These are phyloP conservation scores for Rhododendron ovatum DNA, from an alignment of 148 eudicot species.

Conservation along the genomic window DNA sequence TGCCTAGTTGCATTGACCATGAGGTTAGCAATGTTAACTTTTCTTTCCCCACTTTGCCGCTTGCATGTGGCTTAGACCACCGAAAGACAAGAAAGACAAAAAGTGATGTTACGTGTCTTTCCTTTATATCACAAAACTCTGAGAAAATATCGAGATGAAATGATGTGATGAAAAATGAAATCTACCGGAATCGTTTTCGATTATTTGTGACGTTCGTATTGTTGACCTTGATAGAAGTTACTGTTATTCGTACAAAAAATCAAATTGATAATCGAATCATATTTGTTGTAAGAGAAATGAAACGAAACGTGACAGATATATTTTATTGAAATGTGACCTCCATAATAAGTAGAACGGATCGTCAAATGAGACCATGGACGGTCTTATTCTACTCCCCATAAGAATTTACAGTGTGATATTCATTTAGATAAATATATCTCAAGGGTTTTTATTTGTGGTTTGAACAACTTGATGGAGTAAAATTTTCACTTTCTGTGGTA, in stretches of 20 bases:
- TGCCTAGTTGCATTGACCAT: background rate
- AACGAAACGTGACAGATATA: too few relatives aligned
- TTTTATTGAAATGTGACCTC: background rate
- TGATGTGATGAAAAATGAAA: background rate
- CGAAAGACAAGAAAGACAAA: background rate
- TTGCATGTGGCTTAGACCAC: background rate
- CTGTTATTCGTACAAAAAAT: background rate
- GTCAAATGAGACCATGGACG: background rate
- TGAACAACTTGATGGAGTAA: too few relatives aligned
- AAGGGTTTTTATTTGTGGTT: background rate
- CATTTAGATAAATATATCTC: background rate
- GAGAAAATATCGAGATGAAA: background rate
- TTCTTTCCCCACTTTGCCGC: background rate
- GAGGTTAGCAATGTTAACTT: background rate
- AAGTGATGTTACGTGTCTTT: background rate
- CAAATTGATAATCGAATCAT: background rate
- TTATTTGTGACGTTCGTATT: background rate
- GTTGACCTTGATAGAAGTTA: background rate
- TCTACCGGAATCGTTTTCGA: background rate
- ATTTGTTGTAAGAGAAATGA: background rate
- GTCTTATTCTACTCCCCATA: background rate
- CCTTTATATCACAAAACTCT: background rate
- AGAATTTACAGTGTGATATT: background rate
- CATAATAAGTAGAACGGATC: background rate
- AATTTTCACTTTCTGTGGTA: too few relatives aligned